A percentile compares a stretch with the other conserved stretches of the same genome.
Evolutionary conservation across 805 yeast genomes (phyloP).

Genomic region (Pachysolen tannophilus): DNA sequence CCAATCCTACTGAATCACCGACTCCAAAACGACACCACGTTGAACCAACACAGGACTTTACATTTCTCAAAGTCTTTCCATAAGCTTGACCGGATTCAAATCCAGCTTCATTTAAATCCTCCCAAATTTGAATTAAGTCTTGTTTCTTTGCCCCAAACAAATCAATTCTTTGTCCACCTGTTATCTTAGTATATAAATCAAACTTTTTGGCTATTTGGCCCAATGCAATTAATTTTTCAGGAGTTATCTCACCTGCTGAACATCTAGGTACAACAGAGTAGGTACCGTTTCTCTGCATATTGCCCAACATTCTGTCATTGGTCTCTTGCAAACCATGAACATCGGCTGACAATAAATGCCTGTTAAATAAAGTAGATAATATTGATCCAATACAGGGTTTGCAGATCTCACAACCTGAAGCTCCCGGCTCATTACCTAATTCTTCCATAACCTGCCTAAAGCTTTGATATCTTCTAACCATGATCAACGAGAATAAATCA

Average conservation of each 20-base stretch:
- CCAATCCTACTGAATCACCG: slow-evolving; percentile 31
- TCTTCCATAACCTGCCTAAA: slow-evolving; percentile 23
- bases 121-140: slow-evolving; percentile 25
- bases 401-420: slow-evolving; percentile 30
- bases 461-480: slow-evolving; percentile 23
- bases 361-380: slow-evolving; percentile 24
- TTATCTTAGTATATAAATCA: slow-evolving; percentile 26
- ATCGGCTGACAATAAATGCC: slow-evolving; percentile 22
- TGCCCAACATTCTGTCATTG: slow-evolving; percentile 27
- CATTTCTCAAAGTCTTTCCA: slow-evolving; percentile 27
- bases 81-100: slow-evolving; percentile 31
- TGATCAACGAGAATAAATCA: slow-evolving; percentile 25
- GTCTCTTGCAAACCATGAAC: slow-evolving; percentile 29
- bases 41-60: slow-evolving; percentile 30
- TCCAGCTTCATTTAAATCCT: slow-evolving; percentile 22
- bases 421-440: slow-evolving; percentile 18
- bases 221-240: slow-evolving; percentile 26
- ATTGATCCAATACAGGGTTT: slow-evolving; percentile 29
- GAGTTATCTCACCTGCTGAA: slow-evolving; percentile 30
- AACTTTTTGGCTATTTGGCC: slow-evolving; percentile 25
- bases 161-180: slow-evolving; percentile 29
- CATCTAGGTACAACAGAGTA: slow-evolving; percentile 29
- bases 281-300: slow-evolving; percentile 30
- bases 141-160: slow-evolving; percentile 26
- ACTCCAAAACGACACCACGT: slow-evolving; percentile 32